Percentiles rank a stretch among this genome's conserved stretches.
These are phyloP conservation scores for Papilionanthe hybrid DNA, from an alignment of 116 monocot species.

Conservation along the genomic window DNA sequence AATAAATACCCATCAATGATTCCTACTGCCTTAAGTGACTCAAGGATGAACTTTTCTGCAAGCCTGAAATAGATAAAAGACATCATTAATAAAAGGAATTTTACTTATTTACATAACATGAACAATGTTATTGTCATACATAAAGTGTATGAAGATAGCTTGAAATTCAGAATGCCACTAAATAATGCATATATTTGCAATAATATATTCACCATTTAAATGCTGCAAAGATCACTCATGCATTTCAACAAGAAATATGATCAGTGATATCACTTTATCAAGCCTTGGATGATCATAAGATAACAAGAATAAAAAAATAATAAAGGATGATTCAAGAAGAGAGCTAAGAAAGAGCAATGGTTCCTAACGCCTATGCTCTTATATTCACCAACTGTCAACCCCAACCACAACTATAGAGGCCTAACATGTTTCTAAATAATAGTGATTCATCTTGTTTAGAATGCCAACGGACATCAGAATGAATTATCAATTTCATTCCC, in stretches of 20 bases:
- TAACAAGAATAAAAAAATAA: background rate
- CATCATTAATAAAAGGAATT: background rate
- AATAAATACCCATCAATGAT: slow-evolving; percentile 63
- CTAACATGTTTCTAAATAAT: background rate
- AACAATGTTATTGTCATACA: background rate
- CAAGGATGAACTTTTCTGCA: slow-evolving; percentile 82
- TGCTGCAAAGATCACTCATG: background rate
- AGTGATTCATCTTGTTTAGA: background rate
- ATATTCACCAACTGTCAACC: background rate
- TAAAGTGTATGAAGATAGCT: background rate
- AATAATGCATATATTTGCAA: background rate
- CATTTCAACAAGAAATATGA: background rate
- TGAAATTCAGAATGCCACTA: background rate
- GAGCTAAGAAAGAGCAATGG: background rate
- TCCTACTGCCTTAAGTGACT: slow-evolving; percentile 43
- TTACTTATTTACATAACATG: background rate
- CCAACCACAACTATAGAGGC: background rate
- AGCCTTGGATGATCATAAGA: background rate
- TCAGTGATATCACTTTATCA: background rate
- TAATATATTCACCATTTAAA: background rate
- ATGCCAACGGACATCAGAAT: background rate
- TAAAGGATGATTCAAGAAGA: background rate
- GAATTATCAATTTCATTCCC: background rate
- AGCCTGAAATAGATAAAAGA: slow-evolving; percentile 36
- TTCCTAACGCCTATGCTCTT: background rate